Base-by-base conservation (phyloP, 495 filamentous ascomycete species). In the Neurospora sp. region DNA sequence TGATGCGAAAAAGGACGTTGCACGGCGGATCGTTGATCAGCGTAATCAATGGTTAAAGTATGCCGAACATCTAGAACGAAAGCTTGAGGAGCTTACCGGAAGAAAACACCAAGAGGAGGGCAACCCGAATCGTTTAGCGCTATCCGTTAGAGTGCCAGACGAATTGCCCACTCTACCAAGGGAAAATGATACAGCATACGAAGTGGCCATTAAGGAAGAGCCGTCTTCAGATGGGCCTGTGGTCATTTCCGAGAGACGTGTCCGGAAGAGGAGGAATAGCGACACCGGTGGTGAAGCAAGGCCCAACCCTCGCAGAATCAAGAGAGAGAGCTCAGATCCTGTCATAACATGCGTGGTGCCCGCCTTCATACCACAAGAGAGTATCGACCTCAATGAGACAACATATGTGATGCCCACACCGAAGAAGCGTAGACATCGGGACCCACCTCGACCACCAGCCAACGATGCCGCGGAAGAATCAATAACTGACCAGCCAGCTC, bases 351-450 rank as follows among this genome's bases (percentile, higher is more conserved):
- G 74, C 31, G 81, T 79, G 72, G 72, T 74, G 20, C 72, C 74
- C 18, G 69, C 70, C 23, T 83, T 86, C 71, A 74, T 79, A 27
- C 78, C 81, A 6, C 76, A 87, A 71, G 83, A 88, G 75, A 94
- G 91, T 71, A 86, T 93, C 40, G 93, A 96, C 79, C 84, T 95
- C 12, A 92, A 96, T 80, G 89, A 91, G 69, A 89, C 88, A 31
- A 79, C 82, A 69, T 84, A 42, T 31, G 71, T 81, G 72, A 84
- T 92, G 39, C 83, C 84, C 14, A 95, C 93, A 1, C 93, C 93
- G 12, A 86, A 84, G 74, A 91, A 89, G 74, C 80, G 77, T 11
- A 77, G 76, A 8, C 70, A 38, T 4, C 23, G 40, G 14, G 66
- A 69, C 31, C 54, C 54, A 2, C 27, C 54, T 66, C 54, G 1